phyloP scores from a whole-genome alignment of 306 rosid species.

The Gillenia trifoliata region DNA sequence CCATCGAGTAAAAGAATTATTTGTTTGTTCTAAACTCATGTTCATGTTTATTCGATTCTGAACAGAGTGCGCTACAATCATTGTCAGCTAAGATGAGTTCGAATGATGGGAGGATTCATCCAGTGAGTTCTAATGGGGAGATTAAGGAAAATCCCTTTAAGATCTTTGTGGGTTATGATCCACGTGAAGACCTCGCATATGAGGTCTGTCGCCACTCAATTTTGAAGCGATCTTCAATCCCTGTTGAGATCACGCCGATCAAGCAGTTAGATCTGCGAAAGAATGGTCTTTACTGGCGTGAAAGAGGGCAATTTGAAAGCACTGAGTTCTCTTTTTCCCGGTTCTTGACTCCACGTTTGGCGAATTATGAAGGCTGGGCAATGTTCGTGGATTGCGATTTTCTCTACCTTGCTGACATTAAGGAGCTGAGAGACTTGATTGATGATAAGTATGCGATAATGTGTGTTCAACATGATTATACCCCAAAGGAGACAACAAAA shows the following conservation, averaged over 20 bases:
- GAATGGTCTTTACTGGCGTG: constrained; percentile 10
- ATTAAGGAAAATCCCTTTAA: constrained; percentile 7
- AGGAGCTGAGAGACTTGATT: constrained; percentile 9
- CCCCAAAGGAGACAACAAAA: constrained; percentile 18
- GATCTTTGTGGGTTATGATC: constrained; percentile 23
- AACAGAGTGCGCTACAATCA: background rate
- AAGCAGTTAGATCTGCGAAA: constrained; percentile 14
- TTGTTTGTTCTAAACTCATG: background rate
- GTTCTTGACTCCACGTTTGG: constrained; percentile 19
- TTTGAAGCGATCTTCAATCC: constrained; percentile 11
- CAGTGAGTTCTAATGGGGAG: constrained; percentile 3
- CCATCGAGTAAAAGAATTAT: too few species aligned
- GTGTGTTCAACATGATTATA: constrained; percentile 21
- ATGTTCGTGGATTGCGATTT: constrained; percentile 22
- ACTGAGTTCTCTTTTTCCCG: constrained; percentile 20
- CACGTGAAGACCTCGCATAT: constrained; percentile 18
- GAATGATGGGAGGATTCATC: constrained; percentile 5
- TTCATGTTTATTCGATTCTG: background rate
- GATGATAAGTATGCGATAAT: constrained; percentile 15
- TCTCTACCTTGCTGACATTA: constrained; percentile 19
- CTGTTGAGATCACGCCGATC: constrained; percentile 10
- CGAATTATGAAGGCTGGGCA: constrained; percentile 20
- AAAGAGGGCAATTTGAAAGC: constrained; percentile 15
- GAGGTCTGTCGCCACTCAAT: constrained; percentile 18
- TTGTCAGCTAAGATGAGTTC: constrained; percentile 2